A percentile compares a stretch with the other conserved stretches of the same genome.
Conservation (phyloP, 2,329 filamentous ascomycete genomes). For the Calonectria pseudoturangicola region DNA sequence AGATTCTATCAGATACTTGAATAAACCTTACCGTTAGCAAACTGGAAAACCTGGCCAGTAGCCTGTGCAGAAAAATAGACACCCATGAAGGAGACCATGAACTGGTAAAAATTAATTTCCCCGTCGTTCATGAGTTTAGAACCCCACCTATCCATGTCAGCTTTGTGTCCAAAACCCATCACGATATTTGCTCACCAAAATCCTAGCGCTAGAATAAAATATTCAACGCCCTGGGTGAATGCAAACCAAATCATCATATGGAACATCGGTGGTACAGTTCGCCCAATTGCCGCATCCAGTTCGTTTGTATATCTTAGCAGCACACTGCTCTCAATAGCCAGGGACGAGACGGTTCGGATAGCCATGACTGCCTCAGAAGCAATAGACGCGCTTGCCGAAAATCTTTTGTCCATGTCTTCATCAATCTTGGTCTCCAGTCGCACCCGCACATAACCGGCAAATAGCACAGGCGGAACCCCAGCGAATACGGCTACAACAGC, state of each 20-base stretch:
- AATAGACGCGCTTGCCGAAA: conserved; percentile 60
- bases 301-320: conserved; percentile 54
- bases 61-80: conserved; percentile 66
- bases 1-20: accelerated
- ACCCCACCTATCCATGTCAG: conserved; percentile 53
- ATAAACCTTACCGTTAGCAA: conserved; percentile 63
- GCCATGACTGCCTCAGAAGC: conserved; percentile 64
- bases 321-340: conserved; percentile 61
- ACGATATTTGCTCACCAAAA: conserved; percentile 56
- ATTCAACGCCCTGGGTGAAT: conserved; percentile 59
- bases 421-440: conserved; percentile 63
- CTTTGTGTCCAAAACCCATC: neutral
- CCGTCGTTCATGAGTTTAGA: conserved; percentile 58
- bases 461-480: conserved; percentile 59
- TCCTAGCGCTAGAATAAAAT: conserved; percentile 61
- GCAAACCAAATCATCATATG: conserved; percentile 59
- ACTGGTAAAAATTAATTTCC: conserved; percentile 71
- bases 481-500: conserved; percentile 67
- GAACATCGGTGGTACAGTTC: conserved; percentile 52
- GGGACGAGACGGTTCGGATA: conserved; percentile 62
- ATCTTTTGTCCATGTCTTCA: conserved; percentile 55
- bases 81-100: conserved; percentile 69
- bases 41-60: conserved; percentile 62
- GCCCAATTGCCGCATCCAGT: conserved; percentile 52
- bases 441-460: conserved; percentile 59